phyloP scores from a whole-genome alignment of 352 stramenopile genomes.

The Globisporangium emineosum region DNA sequence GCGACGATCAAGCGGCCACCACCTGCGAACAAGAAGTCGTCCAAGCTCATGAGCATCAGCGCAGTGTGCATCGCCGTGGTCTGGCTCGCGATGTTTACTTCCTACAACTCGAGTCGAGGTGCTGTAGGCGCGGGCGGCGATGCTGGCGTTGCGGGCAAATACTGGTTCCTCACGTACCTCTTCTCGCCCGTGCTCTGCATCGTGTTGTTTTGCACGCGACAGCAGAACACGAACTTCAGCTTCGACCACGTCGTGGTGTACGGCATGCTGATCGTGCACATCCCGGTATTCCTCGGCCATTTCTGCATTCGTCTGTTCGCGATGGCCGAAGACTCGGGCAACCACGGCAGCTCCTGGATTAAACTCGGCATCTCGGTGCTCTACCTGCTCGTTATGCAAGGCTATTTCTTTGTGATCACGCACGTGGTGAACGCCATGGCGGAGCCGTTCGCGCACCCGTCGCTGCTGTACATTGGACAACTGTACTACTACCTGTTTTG shows the following conservation, averaged over 20 bases:
- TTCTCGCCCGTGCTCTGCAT: constrained; percentile 60
- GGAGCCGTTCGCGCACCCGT: constrained; percentile 77
- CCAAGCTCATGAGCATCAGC: constrained; percentile 42
- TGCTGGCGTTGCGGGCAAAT: constrained; percentile 24
- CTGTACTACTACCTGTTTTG: constrained; percentile 89
- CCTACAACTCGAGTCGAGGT: constrained; percentile 46
- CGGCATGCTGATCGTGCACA: constrained; percentile 68
- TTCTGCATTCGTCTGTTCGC: constrained; percentile 76
- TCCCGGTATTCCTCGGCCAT: constrained; percentile 80
- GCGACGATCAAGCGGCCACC: constrained; percentile 17
- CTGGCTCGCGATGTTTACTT: constrained; percentile 72
- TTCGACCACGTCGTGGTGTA: constrained; percentile 78
- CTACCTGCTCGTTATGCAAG: constrained; percentile 79
- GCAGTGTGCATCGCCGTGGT: constrained; percentile 33
- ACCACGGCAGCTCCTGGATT: constrained; percentile 42
- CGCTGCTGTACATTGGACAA: constrained; percentile 79
- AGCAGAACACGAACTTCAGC: constrained; percentile 32
- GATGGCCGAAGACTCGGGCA: constrained; percentile 43
- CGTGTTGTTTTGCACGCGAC: constrained; percentile 50
- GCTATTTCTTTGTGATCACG: constrained; percentile 84
- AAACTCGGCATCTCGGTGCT: constrained; percentile 76
- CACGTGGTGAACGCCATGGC: constrained; percentile 79
- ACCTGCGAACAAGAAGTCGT: constrained; percentile 15
- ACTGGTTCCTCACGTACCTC: constrained; percentile 67
- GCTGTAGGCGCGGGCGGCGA: background rate